Evolutionary conservation across 169 alveolate species (phyloP), one percentile per base, ranked within the genome.

Genomic region (Cryptosporidium meleagridis): DNA sequence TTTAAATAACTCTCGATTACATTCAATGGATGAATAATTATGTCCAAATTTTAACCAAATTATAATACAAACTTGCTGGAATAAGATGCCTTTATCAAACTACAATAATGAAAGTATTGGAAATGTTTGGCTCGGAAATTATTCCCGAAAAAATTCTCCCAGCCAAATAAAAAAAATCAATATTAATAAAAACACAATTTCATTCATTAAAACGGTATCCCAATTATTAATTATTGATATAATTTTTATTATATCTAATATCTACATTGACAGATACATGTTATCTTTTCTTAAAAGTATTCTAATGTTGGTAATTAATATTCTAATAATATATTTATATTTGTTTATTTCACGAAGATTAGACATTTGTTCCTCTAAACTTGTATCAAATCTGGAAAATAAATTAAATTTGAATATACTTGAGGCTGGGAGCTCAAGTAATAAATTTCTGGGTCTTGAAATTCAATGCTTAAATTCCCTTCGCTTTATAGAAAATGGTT

Each of bases 401-500:
- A 55, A 55, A 55, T 21, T 55, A 55, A 26, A 55, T 23, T 55
- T 55, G 0, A 10, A 26, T n/a, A 26, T 5, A 23, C 3, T n/a
- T 2, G 67, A 55, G 29, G 0, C 8, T 55, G 67, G 35, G n/a
- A 23, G 0, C 3, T 55, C 67, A 55, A 26, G 23, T 21, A 2
- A 9, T 0, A n/a, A 55, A 23, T 55, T 26, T 3, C 23, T 21
- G 26, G 23, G 26, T 55, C 29, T 55, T 67, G 67, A 70, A 7
- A 44, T 35, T 44, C 59, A 70, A 70, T 29, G 39, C 44, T 70
- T 70, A 33, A 26, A 72, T 55, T 51, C 70, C 7, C 44, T 70
- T 70, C 41, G 35, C n/a, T 7, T 23, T 23, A 44, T 80, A 62
- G 48, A 41, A 29, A 41, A 35, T 61, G 89, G 89, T 29, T 21